Evolutionary conservation across 1,139 yeast species (phyloP).

Genomic region (Yamadazyma kanchanaburiensis): DNA sequence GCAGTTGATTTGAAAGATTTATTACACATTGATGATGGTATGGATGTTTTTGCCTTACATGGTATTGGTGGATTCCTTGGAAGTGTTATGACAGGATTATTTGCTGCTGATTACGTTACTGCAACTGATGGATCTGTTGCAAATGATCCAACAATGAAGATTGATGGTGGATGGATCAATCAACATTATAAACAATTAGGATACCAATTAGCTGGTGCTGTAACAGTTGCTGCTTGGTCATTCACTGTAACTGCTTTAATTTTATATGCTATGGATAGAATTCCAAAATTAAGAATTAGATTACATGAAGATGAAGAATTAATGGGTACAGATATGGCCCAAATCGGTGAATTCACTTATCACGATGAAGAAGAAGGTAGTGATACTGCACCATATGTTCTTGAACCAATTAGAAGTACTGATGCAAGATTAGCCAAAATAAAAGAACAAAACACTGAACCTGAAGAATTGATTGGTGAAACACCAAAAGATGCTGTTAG

Average conservation of each 20-base stretch:
- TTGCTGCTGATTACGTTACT: constrained; percentile 90
- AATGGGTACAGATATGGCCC: constrained; percentile 82
- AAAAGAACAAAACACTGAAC: constrained; percentile 15
- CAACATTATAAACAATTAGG: constrained; percentile 89
- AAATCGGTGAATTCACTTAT: constrained; percentile 83
- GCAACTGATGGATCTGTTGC: constrained; percentile 68
- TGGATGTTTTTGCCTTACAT: constrained; percentile 91
- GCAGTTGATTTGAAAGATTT: constrained; percentile 77
- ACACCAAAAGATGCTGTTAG: constrained; percentile 13
- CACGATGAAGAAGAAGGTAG: constrained; percentile 38
- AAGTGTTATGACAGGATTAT: constrained; percentile 79
- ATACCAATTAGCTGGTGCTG: constrained; percentile 85
- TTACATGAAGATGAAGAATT: constrained; percentile 87
- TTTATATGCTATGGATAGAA: constrained; percentile 67
- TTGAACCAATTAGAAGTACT: constrained; percentile 72
- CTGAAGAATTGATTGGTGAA: constrained; percentile 18
- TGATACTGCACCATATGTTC: constrained; percentile 48
- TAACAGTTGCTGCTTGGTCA: constrained; percentile 76
- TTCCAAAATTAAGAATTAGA: constrained; percentile 82
- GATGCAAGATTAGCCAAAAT: constrained; percentile 40
- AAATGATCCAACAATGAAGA: constrained; percentile 39
- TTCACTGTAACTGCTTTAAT: constrained; percentile 72
- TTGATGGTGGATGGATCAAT: constrained; percentile 91
- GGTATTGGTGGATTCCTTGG: constrained; percentile 94
- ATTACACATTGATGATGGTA: constrained; percentile 85